Base-by-base conservation (phyloP, 2,329 filamentous ascomycete species). In the Cryphonectria nitschkei region DNA sequence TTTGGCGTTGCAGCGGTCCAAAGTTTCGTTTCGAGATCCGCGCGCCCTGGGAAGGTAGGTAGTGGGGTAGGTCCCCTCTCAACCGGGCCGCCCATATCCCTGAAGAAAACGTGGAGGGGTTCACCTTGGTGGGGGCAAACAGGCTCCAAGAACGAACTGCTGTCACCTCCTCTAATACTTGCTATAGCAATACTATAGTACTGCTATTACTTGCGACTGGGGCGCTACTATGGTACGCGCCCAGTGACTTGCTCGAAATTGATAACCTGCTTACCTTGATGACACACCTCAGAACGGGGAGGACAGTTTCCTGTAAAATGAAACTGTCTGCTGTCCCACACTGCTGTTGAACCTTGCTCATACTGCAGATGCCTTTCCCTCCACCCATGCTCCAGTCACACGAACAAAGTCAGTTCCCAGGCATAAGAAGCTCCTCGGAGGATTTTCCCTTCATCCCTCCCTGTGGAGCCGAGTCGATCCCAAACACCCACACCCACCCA, bases 21-120 rank as follows among this genome's bases (percentile, higher is more conserved):
- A 58, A 29, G 54, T 32, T 58, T 58, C 54, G 54, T 16, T 58
- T 58, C 54, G 54, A 58, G 54, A 58, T 32, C 26, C 54, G 54
- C 54, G 29, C 29, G 54, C 54, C 26, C 26, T 58, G 26, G 26
- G 26, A 32, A 50, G 46, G 54, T 32, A 26, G 34, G 54, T 19
- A 41, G 60, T 62, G 34, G 61, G 39, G 61, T 43, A 64, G 61
- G 61, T 46, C 61, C 39, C 61, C 34, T 6, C 34, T 34, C 3
- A 34, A 34, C 34, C 34, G 34, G 34, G 43, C 63, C 32, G 19
- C n/a, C 63, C 2, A 39, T 16, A 65, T 34, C 41, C 41, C 26
- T 50, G 61, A 19, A 46, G 39, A 64, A 64, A 64, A 64, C 61
- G 61, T 64, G 61, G 61, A n/a, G n/a, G 39, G 39, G 61, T n/a